Conservation (phyloP, 805 yeast genomes). For the Sporopachydermia lactativora region DNA sequence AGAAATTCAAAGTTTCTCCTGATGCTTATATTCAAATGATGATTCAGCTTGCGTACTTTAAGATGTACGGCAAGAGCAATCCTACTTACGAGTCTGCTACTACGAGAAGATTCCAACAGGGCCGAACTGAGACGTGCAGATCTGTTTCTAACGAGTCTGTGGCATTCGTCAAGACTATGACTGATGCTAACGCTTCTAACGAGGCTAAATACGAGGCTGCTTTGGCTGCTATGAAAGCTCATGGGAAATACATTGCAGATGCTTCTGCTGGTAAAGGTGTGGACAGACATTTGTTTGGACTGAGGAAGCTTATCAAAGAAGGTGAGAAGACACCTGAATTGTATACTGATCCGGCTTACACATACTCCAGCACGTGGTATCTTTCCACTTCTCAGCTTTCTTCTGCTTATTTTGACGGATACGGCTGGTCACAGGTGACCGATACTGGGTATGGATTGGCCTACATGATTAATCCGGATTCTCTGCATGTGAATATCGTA, state of each 20-base stretch:
- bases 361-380: constrained; percentile 74
- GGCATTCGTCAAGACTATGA: constrained; percentile 63
- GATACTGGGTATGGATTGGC: constrained; percentile 92
- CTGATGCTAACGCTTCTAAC: constrained; percentile 32
- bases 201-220: constrained; percentile 52
- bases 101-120: constrained; percentile 75
- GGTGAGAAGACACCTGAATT: constrained; percentile 50
- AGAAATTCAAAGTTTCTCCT: constrained; percentile 75
- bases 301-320: constrained; percentile 51
- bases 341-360: constrained; percentile 61
- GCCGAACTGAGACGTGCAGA: constrained; percentile 92
- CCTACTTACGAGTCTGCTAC: constrained; percentile 97
- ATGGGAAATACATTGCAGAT: constrained; percentile 53
- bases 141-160: constrained; percentile 62
- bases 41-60: constrained; percentile 82
- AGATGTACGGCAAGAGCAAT: constrained; percentile 60
- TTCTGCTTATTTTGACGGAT: constrained; percentile 73
- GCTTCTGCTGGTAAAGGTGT: constrained; percentile 84
- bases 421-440: constrained; percentile 93
- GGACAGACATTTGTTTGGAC: constrained; percentile 88
- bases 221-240: constrained; percentile 60
- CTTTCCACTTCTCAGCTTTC: constrained; percentile 83
- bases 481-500: constrained; percentile 76
- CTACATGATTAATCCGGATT: constrained; percentile 78
- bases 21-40: constrained; percentile 88